A percentile compares a stretch with the other conserved stretches of the same genome.
Evolutionary conservation across 352 stramenopile genomes (phyloP).

Genomic region (Achlya hypogyna): DNA sequence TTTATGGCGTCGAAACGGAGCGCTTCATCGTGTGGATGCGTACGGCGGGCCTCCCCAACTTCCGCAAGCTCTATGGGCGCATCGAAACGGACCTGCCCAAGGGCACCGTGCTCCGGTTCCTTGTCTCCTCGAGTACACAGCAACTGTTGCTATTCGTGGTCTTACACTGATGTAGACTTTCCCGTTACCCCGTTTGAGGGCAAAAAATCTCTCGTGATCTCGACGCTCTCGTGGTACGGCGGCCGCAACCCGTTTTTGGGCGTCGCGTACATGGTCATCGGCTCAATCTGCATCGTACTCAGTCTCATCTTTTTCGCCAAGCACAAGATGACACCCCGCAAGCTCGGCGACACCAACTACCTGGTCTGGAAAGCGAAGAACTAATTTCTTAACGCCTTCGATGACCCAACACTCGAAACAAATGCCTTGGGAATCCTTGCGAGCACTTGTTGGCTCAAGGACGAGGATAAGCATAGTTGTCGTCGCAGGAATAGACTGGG

Average conservation of each 20-base stretch:
- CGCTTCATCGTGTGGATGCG: slow-evolving; percentile 95
- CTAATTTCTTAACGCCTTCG: neutral
- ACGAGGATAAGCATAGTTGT: no score
- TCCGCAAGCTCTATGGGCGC: slow-evolving; percentile 91
- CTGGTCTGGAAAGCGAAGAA: slow-evolving; percentile 59
- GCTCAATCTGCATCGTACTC: slow-evolving; percentile 55
- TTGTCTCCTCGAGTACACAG: slow-evolving; percentile 32
- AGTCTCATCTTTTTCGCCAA: slow-evolving; percentile 75
- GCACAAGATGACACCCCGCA: slow-evolving; percentile 57
- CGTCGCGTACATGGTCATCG: slow-evolving; percentile 70
- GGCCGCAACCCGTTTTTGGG: slow-evolving; percentile 83
- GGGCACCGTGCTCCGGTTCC: slow-evolving; percentile 51
- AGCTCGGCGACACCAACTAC: slow-evolving; percentile 65
- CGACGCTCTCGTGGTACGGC: slow-evolving; percentile 71
- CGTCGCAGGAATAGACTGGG: no score
- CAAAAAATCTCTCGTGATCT: slow-evolving; percentile 78
- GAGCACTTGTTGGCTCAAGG: no score
- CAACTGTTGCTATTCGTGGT: neutral
- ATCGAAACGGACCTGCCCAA: slow-evolving; percentile 68
- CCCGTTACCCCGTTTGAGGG: slow-evolving; percentile 66
- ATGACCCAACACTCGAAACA: neutral
- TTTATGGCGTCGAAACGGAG: slow-evolving; percentile 76
- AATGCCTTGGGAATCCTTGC: no score
- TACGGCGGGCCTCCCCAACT: slow-evolving; percentile 76
- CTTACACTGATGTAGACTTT: slow-evolving; percentile 43